Evolutionary conservation across 1,284 basidiomycete species (phyloP).

Genomic region (Rhodotorula sp.): DNA sequence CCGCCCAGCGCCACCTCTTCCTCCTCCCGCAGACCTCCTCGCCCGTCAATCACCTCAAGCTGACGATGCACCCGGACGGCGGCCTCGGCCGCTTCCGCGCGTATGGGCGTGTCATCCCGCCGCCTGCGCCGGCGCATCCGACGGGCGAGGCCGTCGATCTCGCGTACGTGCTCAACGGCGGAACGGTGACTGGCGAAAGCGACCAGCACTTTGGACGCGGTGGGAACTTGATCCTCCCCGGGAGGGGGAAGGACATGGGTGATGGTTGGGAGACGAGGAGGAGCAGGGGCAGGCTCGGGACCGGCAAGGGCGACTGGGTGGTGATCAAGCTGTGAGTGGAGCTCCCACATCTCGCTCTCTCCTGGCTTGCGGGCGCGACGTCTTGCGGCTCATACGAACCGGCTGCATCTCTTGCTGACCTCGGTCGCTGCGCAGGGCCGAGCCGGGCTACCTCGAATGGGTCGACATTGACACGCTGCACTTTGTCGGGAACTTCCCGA

Average conservation of each 20-base stretch:
- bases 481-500: slow-evolving; percentile 96
- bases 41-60: slow-evolving; percentile 77
- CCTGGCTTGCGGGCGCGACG: not conserved
- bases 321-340: slow-evolving; percentile 73
- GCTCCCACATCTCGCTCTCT: not conserved
- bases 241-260: slow-evolving; percentile 79
- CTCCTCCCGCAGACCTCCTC: slow-evolving; percentile 58
- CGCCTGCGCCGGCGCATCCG: slow-evolving; percentile 28
- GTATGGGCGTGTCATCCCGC: slow-evolving; percentile 63
- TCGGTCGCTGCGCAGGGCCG: slow-evolving; percentile 57
- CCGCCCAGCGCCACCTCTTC: slow-evolving; percentile 83
- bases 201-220: slow-evolving; percentile 96
- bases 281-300: slow-evolving; percentile 60
- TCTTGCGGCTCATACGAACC: too few species aligned
- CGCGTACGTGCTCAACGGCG: slow-evolving; percentile 87
- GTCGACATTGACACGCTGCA: slow-evolving; percentile 91
- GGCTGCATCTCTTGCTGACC: too few species aligned
- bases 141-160: slow-evolving; percentile 67
- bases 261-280: slow-evolving; percentile 99
- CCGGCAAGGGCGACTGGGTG: slow-evolving; percentile 85
- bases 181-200: slow-evolving; percentile 65
- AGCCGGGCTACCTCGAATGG: slow-evolving; percentile 69
- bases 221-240: slow-evolving; percentile 85
- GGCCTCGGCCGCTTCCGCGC: slow-evolving; percentile 60
- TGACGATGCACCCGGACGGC: slow-evolving; percentile 96